Evolutionary conservation across 1,284 basidiomycete species (phyloP).

Genomic region (Malassezia globosa): DNA sequence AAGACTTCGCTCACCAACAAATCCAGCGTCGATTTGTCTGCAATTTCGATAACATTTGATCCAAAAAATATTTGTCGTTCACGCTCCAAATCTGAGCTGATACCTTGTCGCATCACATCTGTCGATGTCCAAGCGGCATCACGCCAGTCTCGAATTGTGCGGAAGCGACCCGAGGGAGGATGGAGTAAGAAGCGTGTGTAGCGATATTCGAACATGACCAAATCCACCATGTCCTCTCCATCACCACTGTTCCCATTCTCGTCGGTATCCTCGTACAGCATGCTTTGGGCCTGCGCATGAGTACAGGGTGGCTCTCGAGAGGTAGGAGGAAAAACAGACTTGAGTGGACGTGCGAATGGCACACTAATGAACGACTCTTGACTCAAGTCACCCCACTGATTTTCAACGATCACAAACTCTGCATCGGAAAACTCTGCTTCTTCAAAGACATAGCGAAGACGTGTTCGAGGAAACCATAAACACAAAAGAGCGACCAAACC

Average conservation of each 20-base stretch:
- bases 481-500: conserved; percentile 73
- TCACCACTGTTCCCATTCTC: conserved; percentile 19
- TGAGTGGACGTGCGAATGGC: conserved; percentile 40
- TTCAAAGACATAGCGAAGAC: conserved; percentile 74
- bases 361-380: conserved; percentile 27
- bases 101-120: conserved; percentile 34
- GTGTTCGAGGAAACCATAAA: conserved; percentile 81
- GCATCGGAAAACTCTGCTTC: conserved; percentile 72
- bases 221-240: conserved; percentile 41
- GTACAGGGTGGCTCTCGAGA: conserved; percentile 41
- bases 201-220: conserved; percentile 54
- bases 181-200: conserved; percentile 85
- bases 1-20: conserved; percentile 65
- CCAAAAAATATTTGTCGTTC: conserved; percentile 60
- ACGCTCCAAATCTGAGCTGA: conserved; percentile 31
- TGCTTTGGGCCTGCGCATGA: conserved; percentile 31
- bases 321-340: conserved; percentile 40
- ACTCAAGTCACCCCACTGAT: conserved; percentile 44
- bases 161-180: conserved; percentile 68
- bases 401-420: conserved; percentile 69
- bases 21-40: conserved; percentile 68
- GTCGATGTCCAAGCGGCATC: conserved; percentile 67
- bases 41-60: conserved; percentile 77
- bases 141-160: conserved; percentile 78
- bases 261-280: conserved; percentile 10